Evolutionary conservation across 2,329 filamentous ascomycete genomes (phyloP).

Genomic region (Aspergillus tanneri): DNA sequence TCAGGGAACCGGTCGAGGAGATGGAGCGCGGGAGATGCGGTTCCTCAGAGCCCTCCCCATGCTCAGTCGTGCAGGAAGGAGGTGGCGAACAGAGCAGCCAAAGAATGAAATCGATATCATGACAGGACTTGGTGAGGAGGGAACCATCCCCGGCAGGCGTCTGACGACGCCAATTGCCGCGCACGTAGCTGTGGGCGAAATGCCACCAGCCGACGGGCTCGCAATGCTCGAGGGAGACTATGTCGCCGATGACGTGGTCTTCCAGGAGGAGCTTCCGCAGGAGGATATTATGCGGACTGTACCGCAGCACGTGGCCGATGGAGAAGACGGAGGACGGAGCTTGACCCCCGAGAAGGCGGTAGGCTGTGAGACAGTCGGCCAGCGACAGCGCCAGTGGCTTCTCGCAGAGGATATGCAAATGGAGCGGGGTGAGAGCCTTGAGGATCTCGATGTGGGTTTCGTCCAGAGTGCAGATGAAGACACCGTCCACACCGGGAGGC

Average conservation of each 20-base stretch:
- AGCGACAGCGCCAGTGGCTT: constrained; percentile 86
- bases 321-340: constrained; percentile 62
- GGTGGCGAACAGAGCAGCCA: constrained; percentile 83
- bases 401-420: constrained; percentile 87
- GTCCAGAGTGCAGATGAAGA: constrained; percentile 76
- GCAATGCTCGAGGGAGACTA: constrained; percentile 83
- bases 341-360: constrained; percentile 29
- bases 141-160: constrained; percentile 70
- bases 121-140: constrained; percentile 90
- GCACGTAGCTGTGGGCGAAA: constrained; percentile 85
- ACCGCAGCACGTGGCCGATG: constrained; percentile 89
- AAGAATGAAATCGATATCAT: constrained; percentile 89
- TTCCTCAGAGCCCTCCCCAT: constrained; percentile 33
- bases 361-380: constrained; percentile 74
- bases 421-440: constrained; percentile 65
- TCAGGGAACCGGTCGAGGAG: constrained; percentile 72
- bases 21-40: constrained; percentile 74
- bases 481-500: constrained; percentile 59
- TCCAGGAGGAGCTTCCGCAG: constrained; percentile 75
- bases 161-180: constrained; percentile 88
- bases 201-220: constrained; percentile 98
- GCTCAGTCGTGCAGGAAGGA: constrained; percentile 22
- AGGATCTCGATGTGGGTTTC: constrained; percentile 84
- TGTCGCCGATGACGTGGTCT: constrained; percentile 75
- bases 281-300: constrained; percentile 88